Percentiles rank a stretch among this genome's conserved stretches.
Evolutionary conservation across 2,329 filamentous ascomycete genomes (phyloP).

Genomic region (Aspergillus pseudoglaucus): DNA sequence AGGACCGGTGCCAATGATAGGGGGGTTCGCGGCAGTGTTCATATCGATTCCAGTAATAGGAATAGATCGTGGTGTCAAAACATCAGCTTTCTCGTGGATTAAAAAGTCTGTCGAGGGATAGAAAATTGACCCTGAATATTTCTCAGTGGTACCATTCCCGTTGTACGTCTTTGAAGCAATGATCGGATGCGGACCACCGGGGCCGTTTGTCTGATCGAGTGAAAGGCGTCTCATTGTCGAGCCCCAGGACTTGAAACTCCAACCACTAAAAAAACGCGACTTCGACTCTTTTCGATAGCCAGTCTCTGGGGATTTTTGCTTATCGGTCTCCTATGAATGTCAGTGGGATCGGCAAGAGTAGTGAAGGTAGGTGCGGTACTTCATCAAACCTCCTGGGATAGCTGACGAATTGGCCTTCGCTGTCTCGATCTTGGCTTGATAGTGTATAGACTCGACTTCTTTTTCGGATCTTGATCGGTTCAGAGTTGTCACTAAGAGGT

Average conservation of each 20-base stretch:
- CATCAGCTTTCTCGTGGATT: background rate
- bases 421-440: background rate
- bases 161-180: background rate
- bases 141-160: background rate
- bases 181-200: background rate
- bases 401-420: background rate
- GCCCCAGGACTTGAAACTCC: conserved; percentile 18
- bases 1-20: conserved; percentile 9
- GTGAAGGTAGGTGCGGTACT: background rate
- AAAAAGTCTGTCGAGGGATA: background rate
- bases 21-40: conserved; percentile 6
- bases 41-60: conserved; percentile 18
- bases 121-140: background rate
- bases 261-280: conserved; percentile 9
- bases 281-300: background rate
- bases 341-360: background rate
- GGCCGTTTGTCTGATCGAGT: conserved; percentile 1
- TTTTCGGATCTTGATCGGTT: conserved; percentile 19
- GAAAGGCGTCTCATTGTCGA: conserved; percentile 3
- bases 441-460: background rate
- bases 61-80: conserved; percentile 1
- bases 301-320: background rate
- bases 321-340: background rate
- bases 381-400: background rate
- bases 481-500: conserved; percentile 14